Evolutionary conservation across 768 basidiomycete species (phyloP).

Genomic region (Trametes elegans): DNA sequence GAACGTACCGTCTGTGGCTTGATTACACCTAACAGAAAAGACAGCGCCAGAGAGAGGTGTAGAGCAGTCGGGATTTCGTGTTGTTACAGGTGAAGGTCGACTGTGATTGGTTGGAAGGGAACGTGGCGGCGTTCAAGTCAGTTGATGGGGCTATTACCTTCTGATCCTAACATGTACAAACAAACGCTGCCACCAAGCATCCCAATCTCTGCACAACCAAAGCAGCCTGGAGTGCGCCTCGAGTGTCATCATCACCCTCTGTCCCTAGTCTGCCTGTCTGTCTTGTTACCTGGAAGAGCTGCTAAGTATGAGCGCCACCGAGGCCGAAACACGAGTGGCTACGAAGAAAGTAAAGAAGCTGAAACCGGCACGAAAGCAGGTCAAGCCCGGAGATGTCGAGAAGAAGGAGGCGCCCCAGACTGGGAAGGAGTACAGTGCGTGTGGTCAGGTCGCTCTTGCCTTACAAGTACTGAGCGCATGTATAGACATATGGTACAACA

Average conservation of each 20-base stretch:
- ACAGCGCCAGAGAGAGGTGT: too few relatives aligned
- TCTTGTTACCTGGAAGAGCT: not conserved
- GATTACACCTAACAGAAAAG: too few relatives aligned
- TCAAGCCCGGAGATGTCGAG: conserved; percentile 86
- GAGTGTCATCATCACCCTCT: not conserved
- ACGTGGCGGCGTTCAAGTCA: conserved; percentile 5
- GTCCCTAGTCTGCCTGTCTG: not conserved
- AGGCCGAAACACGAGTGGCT: conserved; percentile 23
- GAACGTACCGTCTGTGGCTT: too few relatives aligned
- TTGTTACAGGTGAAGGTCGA: too few relatives aligned
- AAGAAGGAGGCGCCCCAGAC: conserved; percentile 88
- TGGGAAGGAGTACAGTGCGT: conserved; percentile 90
- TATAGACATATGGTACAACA: conserved; percentile 96
- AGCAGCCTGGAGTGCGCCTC: not conserved
- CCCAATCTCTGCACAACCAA: not conserved
- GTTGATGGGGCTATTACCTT: conserved; percentile 9
- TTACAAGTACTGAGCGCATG: conserved; percentile 11
- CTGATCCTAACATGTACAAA: conserved; percentile 19
- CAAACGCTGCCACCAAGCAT: not conserved
- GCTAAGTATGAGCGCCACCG: conserved; percentile 20
- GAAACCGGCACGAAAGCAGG: conserved; percentile 92
- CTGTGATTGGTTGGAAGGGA: too few relatives aligned
- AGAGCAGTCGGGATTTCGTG: too few relatives aligned
- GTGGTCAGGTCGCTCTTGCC: conserved; percentile 31
- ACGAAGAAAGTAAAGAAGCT: conserved; percentile 56